Evolutionary conservation across 148 eudicot species (phyloP), one percentile per base, ranked within the genome.

Genomic region (Heliamphora exappendiculata): DNA sequence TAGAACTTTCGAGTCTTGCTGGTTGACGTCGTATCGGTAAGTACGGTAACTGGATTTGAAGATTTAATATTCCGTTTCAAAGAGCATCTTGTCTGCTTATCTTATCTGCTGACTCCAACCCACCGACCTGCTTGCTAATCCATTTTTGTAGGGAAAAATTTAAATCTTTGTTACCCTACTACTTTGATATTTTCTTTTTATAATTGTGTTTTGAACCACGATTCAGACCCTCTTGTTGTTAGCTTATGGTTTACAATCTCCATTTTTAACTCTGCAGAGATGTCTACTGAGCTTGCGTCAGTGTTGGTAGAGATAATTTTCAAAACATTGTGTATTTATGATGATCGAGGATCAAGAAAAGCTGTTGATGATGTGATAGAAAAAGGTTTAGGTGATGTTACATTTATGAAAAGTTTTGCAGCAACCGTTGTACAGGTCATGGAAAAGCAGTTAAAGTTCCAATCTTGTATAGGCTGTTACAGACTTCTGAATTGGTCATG

Each of bases 401-500:
- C 73, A 51, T 92, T 90, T 68, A 87, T 92, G 93, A 95, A 92
- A 82, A 84, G 81, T 75, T 95, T 95, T 86, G 97, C 98, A 26
- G 97, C 92, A 72, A 84, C 88, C 67, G 87, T 91, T 80, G 97
- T 95, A 53, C 98, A 89, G 86, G 72, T 77, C 80, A 91, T 92
- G 93, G 98, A 95, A 82, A 92, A 88, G 83, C 96, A 86, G 75
- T 73, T 80, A 63, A 95, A 88, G 82, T 88, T 80, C 73, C 90
- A 87, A 67, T 88, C 92, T 74, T 83, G 75, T 78, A 75, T 90
- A 31, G 98, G 96, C 77, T 84, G 93, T 66, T 85, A 87, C 78
- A 88, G 96, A 88, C 90, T 95, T 83, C 84, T 92, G 44, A 92
- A 87, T 74, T 95, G 98, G 98, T 95, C 96, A 14, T 86, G 88